phyloP scores from a whole-genome alignment of 768 basidiomycete genomes.

The Lactifluus subvellereus region DNA sequence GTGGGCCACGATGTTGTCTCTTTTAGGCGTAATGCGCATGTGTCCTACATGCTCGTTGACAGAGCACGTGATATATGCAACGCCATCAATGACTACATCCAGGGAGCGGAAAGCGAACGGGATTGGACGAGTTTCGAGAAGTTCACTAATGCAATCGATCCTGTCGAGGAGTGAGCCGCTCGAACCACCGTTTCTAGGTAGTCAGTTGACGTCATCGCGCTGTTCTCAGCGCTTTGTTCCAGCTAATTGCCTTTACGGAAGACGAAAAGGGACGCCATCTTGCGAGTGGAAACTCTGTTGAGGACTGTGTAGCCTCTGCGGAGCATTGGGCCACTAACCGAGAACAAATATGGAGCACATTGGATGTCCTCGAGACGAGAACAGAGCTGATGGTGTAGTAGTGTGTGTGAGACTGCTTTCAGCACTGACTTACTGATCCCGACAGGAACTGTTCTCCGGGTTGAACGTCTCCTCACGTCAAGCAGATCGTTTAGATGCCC shows the following conservation, averaged over 20 bases:
- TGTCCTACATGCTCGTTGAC: slow-evolving; percentile 23
- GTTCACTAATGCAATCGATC: slow-evolving; percentile 24
- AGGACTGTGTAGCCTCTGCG: slow-evolving; percentile 5
- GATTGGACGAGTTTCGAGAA: slow-evolving; percentile 23
- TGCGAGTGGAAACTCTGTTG: background rate
- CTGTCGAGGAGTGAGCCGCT: slow-evolving; percentile 22
- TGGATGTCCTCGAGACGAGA: slow-evolving; percentile 9
- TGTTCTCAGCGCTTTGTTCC: slow-evolving; percentile 6
- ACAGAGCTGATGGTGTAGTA: slow-evolving; percentile 5
- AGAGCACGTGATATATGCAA: slow-evolving; percentile 23
- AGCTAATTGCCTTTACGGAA: slow-evolving; percentile 11
- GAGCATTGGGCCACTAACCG: slow-evolving; percentile 18
- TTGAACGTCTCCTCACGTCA: background rate
- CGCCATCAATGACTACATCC: slow-evolving; percentile 21
- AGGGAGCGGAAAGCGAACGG: slow-evolving; percentile 7
- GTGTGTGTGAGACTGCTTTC: background rate
- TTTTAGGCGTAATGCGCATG: slow-evolving; percentile 24
- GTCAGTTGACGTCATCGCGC: background rate
- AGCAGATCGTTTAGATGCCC: background rate
- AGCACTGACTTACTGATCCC: background rate
- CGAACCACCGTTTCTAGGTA: too few species aligned
- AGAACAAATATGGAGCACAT: background rate
- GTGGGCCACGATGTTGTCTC: slow-evolving; percentile 18
- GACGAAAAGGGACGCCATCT: slow-evolving; percentile 15
- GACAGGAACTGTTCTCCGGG: background rate